phyloP scores from a whole-genome alignment of 805 yeast genomes.

The Cyberlindnera maclurae region DNA sequence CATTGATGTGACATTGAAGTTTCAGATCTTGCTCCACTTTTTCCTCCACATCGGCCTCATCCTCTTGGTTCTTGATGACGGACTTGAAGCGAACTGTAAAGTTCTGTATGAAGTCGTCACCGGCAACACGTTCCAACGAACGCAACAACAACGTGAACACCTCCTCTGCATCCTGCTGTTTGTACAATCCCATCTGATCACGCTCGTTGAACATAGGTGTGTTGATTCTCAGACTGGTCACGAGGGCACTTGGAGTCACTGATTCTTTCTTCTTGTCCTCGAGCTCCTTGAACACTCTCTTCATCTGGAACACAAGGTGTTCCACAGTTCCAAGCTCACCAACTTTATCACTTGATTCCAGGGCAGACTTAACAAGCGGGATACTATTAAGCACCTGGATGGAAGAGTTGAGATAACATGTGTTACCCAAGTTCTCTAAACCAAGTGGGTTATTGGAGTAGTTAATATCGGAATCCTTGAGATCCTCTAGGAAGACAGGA shows the following conservation, averaged over 20 bases:
- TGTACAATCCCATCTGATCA: conserved; percentile 57
- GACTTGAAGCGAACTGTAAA: conserved; percentile 64
- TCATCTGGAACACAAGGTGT: conserved; percentile 41
- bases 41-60: conserved; percentile 39
- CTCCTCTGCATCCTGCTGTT: conserved; percentile 99
- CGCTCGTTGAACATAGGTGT: conserved; percentile 90
- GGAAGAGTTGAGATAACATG: conserved; percentile 89
- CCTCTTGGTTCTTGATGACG: conserved; percentile 53
- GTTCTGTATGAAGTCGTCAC: conserved; percentile 43
- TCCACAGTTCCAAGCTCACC: conserved; percentile 29
- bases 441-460: conserved; percentile 65
- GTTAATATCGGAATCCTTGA: conserved; percentile 37
- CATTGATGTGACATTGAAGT: conserved; percentile 82
- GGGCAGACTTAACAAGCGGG: conserved; percentile 58
- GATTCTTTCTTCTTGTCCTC: conserved; percentile 33
- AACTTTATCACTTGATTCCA: conserved; percentile 41
- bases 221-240: conserved; percentile 54
- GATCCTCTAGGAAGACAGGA: conserved; percentile 60
- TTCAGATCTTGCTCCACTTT: conserved; percentile 58
- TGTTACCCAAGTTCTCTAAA: conserved; percentile 88
- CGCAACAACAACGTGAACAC: conserved; percentile 74
- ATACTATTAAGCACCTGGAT: conserved; percentile 82
- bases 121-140: conserved; percentile 40
- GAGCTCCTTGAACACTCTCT: conserved; percentile 35
- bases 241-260: conserved; percentile 64